Evolutionary conservation across 2,329 filamentous ascomycete genomes (phyloP), one percentile per base, ranked within the genome.

Genomic region (Colletotrichum australisinense): DNA sequence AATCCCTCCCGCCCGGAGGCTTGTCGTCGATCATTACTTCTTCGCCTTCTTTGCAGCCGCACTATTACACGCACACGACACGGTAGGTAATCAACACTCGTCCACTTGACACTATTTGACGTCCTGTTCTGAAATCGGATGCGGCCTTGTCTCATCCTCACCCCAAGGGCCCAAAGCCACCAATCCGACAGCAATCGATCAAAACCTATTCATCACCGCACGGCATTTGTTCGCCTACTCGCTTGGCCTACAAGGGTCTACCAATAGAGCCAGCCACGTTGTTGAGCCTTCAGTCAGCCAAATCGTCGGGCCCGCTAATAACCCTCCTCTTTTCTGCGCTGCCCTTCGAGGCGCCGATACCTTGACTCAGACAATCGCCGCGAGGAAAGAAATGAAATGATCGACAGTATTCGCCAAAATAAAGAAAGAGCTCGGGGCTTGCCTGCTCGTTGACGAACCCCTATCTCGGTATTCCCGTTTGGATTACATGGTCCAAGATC

Each of bases 1-100:
- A 56, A 65, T 26, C 32, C 30, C 63, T 65, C 49, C 63, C 63
- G 63, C 22, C 16, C 14, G 16, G 49, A 65, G 58, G 58, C 58
- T 42, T 35, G 30, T 56, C 42, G 70, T 59, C 66, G 70, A 73
- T 73, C 70, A 60, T 65, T 70, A 46, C 70, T 64, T 56, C 55
- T 60, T 70, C 42, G 24, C 52, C 14, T 53, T 38, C 38, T 56
- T 65, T 30, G 53, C 59, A 60, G 55, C 55, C 55, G 22, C 69
- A 60, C 42, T 24, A 28, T 28, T 6, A 28, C 65, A 53, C 52
- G 26, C 56, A n/a, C 56, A 42, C 56, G 56, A 28, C 35, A 56
- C 30, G 42, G 46, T 11, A 55, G 42, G 46, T 11, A 55, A 32
- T 30, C 24, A 32, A 26, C 55, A 14, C 63, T 30, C 24, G 14